Evolutionary conservation across 257 asterid genomes (phyloP), one percentile per base, ranked within the genome.

Genomic region (Ophiorrhiza pumila): DNA sequence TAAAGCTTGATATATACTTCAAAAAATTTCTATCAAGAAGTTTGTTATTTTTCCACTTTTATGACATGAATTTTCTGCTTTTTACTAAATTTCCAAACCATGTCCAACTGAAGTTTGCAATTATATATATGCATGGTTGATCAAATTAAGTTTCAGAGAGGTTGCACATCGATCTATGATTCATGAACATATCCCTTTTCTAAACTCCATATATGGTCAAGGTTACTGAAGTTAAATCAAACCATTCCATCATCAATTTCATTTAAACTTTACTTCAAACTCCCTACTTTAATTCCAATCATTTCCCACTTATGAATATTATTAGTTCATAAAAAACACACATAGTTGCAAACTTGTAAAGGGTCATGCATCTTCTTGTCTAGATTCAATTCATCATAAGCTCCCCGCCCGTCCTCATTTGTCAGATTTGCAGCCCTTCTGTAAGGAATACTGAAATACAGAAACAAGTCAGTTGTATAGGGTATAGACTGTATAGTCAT

Each of bases 131-230:
- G n/a, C n/a, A n/a, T n/a, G n/a, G n/a, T n/a, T n/a, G n/a, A n/a
- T n/a, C n/a, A n/a, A n/a, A n/a, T n/a, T n/a, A n/a, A n/a, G n/a
- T n/a, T n/a, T n/a, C n/a, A n/a, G n/a, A n/a, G n/a, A n/a, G n/a
- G n/a, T n/a, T n/a, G n/a, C n/a, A n/a, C n/a, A n/a, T n/a, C n/a
- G n/a, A n/a, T n/a, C n/a, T n/a, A n/a, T n/a, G n/a, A n/a, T 69
- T 69, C 74, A 69, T 69, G 74, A 35, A 53, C 32, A 34, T 10
- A 6, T 31, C 60, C 45, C 31, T 67, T 67, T 0, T 25, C 18
- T 56, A 11, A 25, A 27, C 7, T 27, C 62, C 20, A 56, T n/a
- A n/a, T n/a, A n/a, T n/a, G n/a, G n/a, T n/a, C n/a, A n/a, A n/a
- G n/a, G n/a, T 20, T 20, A 35, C 5, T 35, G 13, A 43, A 25